phyloP scores from a whole-genome alignment of 495 filamentous ascomycete species.

The Aspergillus coremiiformis region DNA sequence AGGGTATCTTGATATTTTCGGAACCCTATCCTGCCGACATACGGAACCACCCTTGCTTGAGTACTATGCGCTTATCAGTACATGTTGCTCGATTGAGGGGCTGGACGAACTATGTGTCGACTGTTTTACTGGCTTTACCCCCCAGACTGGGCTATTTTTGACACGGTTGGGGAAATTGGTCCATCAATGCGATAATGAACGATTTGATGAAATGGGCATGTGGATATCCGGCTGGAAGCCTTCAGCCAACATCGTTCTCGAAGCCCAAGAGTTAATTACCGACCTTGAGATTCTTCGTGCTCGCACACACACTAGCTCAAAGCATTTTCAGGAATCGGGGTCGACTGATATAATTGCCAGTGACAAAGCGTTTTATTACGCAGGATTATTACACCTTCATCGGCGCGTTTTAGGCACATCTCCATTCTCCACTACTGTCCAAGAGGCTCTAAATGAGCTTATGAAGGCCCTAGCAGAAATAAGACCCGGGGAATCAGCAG shows the following conservation, averaged over 20 bases:
- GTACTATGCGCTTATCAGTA: conserved; percentile 50
- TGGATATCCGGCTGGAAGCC: conserved; percentile 53
- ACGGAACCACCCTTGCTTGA: conserved; percentile 47
- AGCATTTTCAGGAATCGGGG: conserved; percentile 31
- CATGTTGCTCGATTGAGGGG: conserved; percentile 26
- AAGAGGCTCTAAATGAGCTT: conserved; percentile 57
- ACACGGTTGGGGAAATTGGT: conserved; percentile 68
- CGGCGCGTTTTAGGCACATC: conserved; percentile 61
- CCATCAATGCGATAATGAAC: conserved; percentile 59
- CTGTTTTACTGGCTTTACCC: conserved; percentile 75
- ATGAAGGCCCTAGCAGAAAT: conserved; percentile 56
- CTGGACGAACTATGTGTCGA: conserved; percentile 60
- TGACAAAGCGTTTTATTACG: conserved; percentile 74
- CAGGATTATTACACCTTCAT: conserved; percentile 69
- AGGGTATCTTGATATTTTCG: conserved; percentile 77
- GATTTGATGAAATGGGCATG: conserved; percentile 51
- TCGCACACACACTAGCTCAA: conserved; percentile 23
- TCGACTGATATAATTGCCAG: conserved; percentile 62
- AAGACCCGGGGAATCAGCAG: conserved; percentile 58
- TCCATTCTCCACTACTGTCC: conserved; percentile 49
- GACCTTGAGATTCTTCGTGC: conserved; percentile 39
- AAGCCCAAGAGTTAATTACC: conserved; percentile 49
- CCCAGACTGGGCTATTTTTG: conserved; percentile 60
- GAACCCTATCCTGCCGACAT: conserved; percentile 63
- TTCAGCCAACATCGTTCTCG: conserved; percentile 40